Evolutionary conservation across 768 basidiomycete species (phyloP).

Genomic region (Daedalea quercina): DNA sequence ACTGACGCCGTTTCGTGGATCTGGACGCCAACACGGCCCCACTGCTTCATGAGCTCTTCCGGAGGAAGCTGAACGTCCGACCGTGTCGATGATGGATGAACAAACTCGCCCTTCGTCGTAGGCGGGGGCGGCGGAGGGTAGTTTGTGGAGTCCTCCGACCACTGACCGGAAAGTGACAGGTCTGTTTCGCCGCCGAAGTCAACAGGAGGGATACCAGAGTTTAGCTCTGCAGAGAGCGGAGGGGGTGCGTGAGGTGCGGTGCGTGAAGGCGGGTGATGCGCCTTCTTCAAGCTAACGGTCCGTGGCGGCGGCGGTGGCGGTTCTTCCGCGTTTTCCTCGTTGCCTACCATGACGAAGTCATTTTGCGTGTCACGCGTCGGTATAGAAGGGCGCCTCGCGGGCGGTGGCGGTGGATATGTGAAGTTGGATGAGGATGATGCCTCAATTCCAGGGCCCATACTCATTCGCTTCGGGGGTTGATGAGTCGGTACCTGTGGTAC

Average conservation of each 20-base stretch:
- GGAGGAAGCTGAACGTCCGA: constrained; percentile 35
- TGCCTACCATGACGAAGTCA: constrained; percentile 29
- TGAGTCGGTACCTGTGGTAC: constrained; percentile 20
- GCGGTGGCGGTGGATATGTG: constrained; percentile 10
- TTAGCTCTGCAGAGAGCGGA: constrained; percentile 34
- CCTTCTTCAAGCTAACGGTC: constrained; percentile 15
- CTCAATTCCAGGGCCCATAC: constrained; percentile 2
- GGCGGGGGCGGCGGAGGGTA: constrained; percentile 26
- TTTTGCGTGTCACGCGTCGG: constrained; percentile 14
- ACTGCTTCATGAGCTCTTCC: constrained; percentile 65
- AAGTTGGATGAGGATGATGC: neutral
- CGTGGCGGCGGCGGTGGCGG: constrained; percentile 41
- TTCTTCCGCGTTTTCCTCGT: constrained; percentile 23
- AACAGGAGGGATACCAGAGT: constrained; percentile 50
- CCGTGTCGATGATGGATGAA: neutral
- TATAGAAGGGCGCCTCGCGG: constrained; percentile 21
- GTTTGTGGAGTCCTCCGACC: constrained; percentile 51
- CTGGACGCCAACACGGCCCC: constrained; percentile 69
- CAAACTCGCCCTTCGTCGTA: constrained; percentile 2
- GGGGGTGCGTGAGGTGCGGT: constrained; percentile 35
- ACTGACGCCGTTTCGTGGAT: constrained; percentile 64
- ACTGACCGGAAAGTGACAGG: constrained; percentile 44
- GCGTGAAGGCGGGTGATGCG: constrained; percentile 25
- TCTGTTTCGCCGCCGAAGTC: constrained; percentile 47
- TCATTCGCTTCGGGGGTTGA: constrained; percentile 1